phyloP scores from a whole-genome alignment of 257 asterid species.

The Lycium ferocissimum region DNA sequence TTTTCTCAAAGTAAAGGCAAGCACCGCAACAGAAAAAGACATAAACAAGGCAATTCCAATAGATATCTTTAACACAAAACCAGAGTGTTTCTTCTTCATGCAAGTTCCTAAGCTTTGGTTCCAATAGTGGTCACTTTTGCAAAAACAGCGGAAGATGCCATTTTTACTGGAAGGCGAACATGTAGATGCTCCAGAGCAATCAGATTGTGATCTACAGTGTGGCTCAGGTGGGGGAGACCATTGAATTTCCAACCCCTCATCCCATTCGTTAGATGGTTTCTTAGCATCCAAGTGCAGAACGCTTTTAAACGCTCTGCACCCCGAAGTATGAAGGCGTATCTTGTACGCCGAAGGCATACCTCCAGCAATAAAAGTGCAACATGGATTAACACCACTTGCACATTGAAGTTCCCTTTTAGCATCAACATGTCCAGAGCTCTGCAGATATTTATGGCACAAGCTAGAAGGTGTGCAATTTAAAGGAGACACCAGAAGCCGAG shows the following conservation, averaged over 20 bases:
- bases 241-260: conserved; percentile 53
- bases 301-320: conserved; percentile 56
- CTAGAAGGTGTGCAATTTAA: conserved; percentile 54
- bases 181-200: conserved; percentile 45
- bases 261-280: conserved; percentile 48
- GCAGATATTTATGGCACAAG: conserved; percentile 52
- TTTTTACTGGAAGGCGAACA: conserved; percentile 37
- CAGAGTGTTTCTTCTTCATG: conserved; percentile 31
- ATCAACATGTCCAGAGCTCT: conserved; percentile 48
- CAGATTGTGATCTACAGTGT: conserved; percentile 44
- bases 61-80: conserved; percentile 36
- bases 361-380: conserved; percentile 56
- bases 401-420: conserved; percentile 41
- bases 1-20: conserved; percentile 30
- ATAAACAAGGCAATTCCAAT: conserved; percentile 36
- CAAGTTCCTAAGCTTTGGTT: conserved; percentile 39
- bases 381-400: conserved; percentile 45
- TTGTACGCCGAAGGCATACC: conserved; percentile 59
- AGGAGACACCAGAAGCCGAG: conserved; percentile 53
- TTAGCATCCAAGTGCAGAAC: conserved; percentile 45
- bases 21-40: conserved; percentile 29
- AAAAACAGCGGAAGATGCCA: conserved; percentile 37
- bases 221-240: conserved; percentile 59
- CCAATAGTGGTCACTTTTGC: conserved; percentile 44
- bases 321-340: conserved; percentile 51